Evolutionary conservation across 495 filamentous ascomycete species (phyloP), one percentile per base, ranked within the genome.

Genomic region (Talaromyces stipitatus): DNA sequence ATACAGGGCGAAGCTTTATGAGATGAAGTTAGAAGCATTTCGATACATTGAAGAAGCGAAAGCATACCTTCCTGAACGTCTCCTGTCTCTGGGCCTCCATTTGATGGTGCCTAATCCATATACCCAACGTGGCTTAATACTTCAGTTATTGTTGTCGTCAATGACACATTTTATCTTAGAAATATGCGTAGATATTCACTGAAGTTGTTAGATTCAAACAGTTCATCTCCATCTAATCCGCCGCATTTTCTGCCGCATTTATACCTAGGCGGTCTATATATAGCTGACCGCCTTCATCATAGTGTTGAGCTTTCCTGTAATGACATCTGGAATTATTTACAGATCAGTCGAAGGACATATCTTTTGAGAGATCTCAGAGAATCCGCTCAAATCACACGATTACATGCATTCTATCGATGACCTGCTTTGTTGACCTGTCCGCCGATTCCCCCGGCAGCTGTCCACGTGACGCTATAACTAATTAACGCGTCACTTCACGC

Each of bases 1-100:
- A 97, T 57, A 78, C 76, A 60, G 83, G 78, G 61, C 88, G 90
- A 48, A 95, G 81, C 87, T 89, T 48, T 36, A 60, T 54, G 52
- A 23, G 27, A 46, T 52, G 14, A 28, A 45, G 33, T 58, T 41
- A 61, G 47, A 46, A 24, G 24, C 22, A 30, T 22, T 20, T 47
- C 23, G 11, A 57, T 51, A 12, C 24, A n/a, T 24, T 16, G 14
- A 52, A 24, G 18, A 26, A 41, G 24, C 9, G 22, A 28, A 23
- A 46, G 45, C 60, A 61, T 67, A 74, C 74, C 69, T 68, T 66
- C 38, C 62, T 67, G 58, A 78, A 78, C 32, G 69, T 63, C 63
- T 75, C 68, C 51, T 78, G 73, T 33, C 66, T 64, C 36, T 65
- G 62, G 48, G 57, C 62, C 50, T 75, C 73, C 73, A 76, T 78